Percentiles rank a stretch among this genome's conserved stretches.
These are phyloP conservation scores for Asterochloris erici DNA, from an alignment of 139 green algal genomes.

Conservation along the genomic window DNA sequence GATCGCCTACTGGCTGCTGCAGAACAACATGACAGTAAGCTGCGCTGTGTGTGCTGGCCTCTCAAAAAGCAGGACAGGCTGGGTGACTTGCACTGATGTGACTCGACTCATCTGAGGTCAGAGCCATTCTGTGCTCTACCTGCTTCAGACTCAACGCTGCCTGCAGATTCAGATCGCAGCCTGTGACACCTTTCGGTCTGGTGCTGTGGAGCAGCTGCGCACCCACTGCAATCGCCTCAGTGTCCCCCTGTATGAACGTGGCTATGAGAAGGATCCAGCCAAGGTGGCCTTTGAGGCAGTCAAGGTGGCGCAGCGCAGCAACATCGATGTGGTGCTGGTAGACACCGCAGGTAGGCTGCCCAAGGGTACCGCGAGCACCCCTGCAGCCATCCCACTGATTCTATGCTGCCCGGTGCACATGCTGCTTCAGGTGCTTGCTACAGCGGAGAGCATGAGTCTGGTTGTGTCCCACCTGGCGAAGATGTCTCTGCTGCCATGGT, in stretches of 20 bases:
- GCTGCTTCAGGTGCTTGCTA: too few species aligned
- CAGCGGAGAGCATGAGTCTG: too few species aligned
- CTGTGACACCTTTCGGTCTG: slow-evolving; percentile 96
- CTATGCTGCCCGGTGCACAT: too few species aligned
- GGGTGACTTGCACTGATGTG: too few species aligned
- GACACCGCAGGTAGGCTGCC: slow-evolving; percentile 84
- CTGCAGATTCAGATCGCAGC: slow-evolving; percentile 89
- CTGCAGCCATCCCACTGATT: too few species aligned
- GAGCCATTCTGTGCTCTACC: background rate
- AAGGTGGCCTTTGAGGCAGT: slow-evolving; percentile 86
- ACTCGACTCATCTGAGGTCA: background rate
- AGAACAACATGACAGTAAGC: slow-evolving; percentile 56
- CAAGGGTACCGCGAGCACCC: background rate
- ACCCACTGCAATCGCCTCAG: slow-evolving; percentile 87
- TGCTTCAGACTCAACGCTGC: too few species aligned
- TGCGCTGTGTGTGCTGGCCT: background rate
- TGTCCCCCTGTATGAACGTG: slow-evolving; percentile 93
- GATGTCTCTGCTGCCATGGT: too few species aligned
- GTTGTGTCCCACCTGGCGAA: too few species aligned
- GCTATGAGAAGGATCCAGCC: slow-evolving; percentile 98
- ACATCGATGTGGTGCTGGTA: slow-evolving; percentile 93
- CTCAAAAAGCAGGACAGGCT: background rate
- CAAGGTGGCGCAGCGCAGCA: slow-evolving; percentile 70
- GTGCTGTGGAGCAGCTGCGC: slow-evolving; percentile 98
- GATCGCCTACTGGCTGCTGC: slow-evolving; percentile 94